Percentiles rank a stretch among this genome's conserved stretches.
Conservation (phyloP, 352 stramenopile genomes). For the Phytophthora kernoviae region DNA sequence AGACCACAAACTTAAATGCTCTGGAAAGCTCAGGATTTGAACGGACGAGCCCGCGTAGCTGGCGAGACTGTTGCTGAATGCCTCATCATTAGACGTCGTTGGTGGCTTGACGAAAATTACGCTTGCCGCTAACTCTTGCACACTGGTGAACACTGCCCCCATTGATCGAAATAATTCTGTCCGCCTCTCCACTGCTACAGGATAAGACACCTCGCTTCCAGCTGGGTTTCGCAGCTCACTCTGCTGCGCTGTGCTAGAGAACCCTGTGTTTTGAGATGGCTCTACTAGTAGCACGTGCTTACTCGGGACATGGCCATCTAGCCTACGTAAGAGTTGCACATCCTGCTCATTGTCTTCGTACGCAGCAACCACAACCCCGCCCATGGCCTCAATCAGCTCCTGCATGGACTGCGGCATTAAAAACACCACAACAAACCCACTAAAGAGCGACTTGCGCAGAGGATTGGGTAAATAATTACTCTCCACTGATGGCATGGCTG, state of each 20-base stretch:
- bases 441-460: conserved; percentile 77
- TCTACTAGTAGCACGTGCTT: conserved; percentile 74
- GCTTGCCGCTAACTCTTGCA: conserved; percentile 82
- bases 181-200: conserved; percentile 54
- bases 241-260: conserved; percentile 56
- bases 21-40: conserved; percentile 65
- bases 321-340: conserved; percentile 53
- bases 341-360: conserved; percentile 65
- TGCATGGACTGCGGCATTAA: conserved; percentile 77
- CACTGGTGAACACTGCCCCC: conserved; percentile 67
- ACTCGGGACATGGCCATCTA: conserved; percentile 52
- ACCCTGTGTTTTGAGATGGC: conserved; percentile 48
- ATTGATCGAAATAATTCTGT: conserved; percentile 68
- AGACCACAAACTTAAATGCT: conserved; percentile 62
- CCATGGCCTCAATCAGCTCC: conserved; percentile 77
- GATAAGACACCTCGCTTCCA: conserved; percentile 9
- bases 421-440: conserved; percentile 77
- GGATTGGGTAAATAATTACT: conserved; percentile 79
- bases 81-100: conserved; percentile 49
- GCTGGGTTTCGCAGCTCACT: conserved; percentile 44
- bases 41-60: conserved; percentile 54
- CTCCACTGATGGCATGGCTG: conserved; percentile 56
- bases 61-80: conserved; percentile 72
- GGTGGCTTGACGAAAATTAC: conserved; percentile 84
- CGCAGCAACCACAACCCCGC: conserved; percentile 61